A percentile compares a stretch with the other conserved stretches of the same genome.
Evolutionary conservation across 192 early-diverging fungal species (phyloP).

Genomic region (Haplosporangium gracile): DNA sequence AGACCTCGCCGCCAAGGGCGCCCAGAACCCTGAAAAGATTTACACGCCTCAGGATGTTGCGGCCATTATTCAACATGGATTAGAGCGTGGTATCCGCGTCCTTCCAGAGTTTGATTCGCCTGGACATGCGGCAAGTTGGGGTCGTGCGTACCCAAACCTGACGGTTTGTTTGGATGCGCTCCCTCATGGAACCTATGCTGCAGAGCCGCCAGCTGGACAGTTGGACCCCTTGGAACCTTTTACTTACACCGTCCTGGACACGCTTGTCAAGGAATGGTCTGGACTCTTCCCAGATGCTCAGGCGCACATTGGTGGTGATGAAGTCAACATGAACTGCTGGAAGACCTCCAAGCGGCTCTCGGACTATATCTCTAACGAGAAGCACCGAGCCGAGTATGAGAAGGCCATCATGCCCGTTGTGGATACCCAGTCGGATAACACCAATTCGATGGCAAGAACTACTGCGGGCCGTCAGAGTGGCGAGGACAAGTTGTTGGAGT

Average conservation of each 20-base stretch:
- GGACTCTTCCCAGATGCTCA: constrained; percentile 78
- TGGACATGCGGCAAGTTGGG: constrained; percentile 73
- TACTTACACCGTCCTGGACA: constrained; percentile 72
- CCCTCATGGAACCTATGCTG: constrained; percentile 50
- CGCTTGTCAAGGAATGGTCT: constrained; percentile 77
- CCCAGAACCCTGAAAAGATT: constrained; percentile 68
- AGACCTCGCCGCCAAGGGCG: constrained; percentile 74
- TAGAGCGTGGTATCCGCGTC: constrained; percentile 82
- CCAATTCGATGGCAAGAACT: constrained; percentile 50
- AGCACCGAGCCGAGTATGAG: constrained; percentile 15
- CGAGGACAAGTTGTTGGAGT: constrained; percentile 81
- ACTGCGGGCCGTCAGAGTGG: constrained; percentile 34
- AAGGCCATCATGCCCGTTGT: constrained; percentile 12
- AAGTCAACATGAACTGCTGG: constrained; percentile 80
- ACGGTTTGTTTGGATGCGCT: constrained; percentile 69
- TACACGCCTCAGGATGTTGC: constrained; percentile 84
- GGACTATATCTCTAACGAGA: constrained; percentile 49
- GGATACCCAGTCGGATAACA: constrained; percentile 31
- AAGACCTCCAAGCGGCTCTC: constrained; percentile 52
- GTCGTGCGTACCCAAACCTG: constrained; percentile 63
- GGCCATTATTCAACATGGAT: constrained; percentile 76
- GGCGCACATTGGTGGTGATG: constrained; percentile 87
- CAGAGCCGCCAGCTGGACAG: constrained; percentile 88
- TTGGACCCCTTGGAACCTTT: constrained; percentile 78
- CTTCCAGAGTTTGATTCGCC: constrained; percentile 96